Evolutionary conservation across 768 basidiomycete species (phyloP).

Genomic region (Boletus patriciae): DNA sequence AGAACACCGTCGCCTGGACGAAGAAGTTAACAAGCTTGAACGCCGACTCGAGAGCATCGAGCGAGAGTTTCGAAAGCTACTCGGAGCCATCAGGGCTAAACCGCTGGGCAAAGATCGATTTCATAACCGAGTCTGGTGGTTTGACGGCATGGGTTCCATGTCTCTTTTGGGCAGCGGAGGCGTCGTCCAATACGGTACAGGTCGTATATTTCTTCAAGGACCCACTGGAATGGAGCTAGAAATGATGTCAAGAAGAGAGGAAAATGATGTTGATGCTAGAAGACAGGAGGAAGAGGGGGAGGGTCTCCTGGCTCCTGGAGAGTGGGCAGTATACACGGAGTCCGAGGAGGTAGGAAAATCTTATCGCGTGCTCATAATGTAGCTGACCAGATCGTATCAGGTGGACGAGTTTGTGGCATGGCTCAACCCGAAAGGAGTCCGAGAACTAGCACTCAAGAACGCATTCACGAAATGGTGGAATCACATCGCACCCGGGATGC

Average conservation of each 20-base stretch:
- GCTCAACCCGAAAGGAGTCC: slow-evolving; percentile 89
- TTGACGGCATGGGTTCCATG: slow-evolving; percentile 91
- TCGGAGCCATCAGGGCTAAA: slow-evolving; percentile 82
- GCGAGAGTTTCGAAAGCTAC: slow-evolving; percentile 88
- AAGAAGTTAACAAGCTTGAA: slow-evolving; percentile 83
- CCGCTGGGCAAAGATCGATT: slow-evolving; percentile 92
- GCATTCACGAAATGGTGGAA: slow-evolving; percentile 80
- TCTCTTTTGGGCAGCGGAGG: slow-evolving; percentile 78
- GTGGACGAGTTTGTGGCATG: slow-evolving; percentile 81
- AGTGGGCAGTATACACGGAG: slow-evolving; percentile 92
- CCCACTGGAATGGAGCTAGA: slow-evolving; percentile 81
- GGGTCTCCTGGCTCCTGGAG: slow-evolving; percentile 66
- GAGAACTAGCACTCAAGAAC: slow-evolving; percentile 80
- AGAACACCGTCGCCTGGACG: slow-evolving; percentile 81
- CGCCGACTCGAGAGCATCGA: slow-evolving; percentile 84
- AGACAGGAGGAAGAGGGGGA: slow-evolving; percentile 81
- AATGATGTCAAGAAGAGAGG: slow-evolving; percentile 57
- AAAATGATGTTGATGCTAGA: slow-evolving; percentile 53
- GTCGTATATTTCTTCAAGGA: slow-evolving; percentile 90
- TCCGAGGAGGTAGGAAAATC: slow-evolving; percentile 70
- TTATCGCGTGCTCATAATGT: background rate
- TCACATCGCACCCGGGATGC: slow-evolving; percentile 77
- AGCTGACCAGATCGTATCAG: slow-evolving; percentile 41
- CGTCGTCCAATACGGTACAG: slow-evolving; percentile 81
- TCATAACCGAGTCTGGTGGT: slow-evolving; percentile 97